Percentiles rank a stretch among this genome's conserved stretches.
These are phyloP conservation scores for Termitomyces sp. DNA, from an alignment of 768 basidiomycete genomes.

Conservation along the genomic window DNA sequence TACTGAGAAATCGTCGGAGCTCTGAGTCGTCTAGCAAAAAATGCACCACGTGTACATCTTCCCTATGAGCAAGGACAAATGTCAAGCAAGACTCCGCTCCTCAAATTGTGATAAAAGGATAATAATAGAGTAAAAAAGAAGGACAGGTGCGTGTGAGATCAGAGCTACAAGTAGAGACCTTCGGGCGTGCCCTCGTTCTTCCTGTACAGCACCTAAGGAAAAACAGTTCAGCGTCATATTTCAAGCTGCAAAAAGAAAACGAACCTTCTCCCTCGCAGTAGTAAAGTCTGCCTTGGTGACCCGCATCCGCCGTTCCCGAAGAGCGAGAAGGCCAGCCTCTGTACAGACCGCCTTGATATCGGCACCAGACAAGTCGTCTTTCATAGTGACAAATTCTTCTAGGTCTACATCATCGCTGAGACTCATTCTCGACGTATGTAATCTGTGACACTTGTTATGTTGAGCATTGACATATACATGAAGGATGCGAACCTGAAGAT, in stretches of 20 bases:
- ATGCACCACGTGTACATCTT: neutral
- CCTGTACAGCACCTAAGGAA: slow-evolving; percentile 70
- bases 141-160: neutral
- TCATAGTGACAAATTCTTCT: slow-evolving; percentile 92
- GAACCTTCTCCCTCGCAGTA: slow-evolving; percentile 87
- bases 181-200: slow-evolving; percentile 98
- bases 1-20: no score
- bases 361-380: slow-evolving; percentile 94
- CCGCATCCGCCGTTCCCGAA: slow-evolving; percentile 92
- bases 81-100: neutral
- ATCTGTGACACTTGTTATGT: slow-evolving; percentile 27
- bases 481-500: slow-evolving; percentile 72
- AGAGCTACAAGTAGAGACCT: slow-evolving; percentile 67
- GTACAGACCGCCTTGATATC: slow-evolving; percentile 99
- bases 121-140: slow-evolving; percentile 9
- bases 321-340: slow-evolving; percentile 92
- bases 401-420: slow-evolving; percentile 83
- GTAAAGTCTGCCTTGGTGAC: slow-evolving; percentile 91
- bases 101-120: neutral
- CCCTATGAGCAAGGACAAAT: neutral
- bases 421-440: slow-evolving; percentile 96
- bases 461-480: neutral
- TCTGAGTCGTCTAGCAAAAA: neutral
- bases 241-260: slow-evolving; percentile 8
- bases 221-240: slow-evolving; percentile 5